These are phyloP conservation scores for Vaucheria bursata DNA, from an alignment of 352 stramenopile species.

Conservation along the genomic window DNA sequence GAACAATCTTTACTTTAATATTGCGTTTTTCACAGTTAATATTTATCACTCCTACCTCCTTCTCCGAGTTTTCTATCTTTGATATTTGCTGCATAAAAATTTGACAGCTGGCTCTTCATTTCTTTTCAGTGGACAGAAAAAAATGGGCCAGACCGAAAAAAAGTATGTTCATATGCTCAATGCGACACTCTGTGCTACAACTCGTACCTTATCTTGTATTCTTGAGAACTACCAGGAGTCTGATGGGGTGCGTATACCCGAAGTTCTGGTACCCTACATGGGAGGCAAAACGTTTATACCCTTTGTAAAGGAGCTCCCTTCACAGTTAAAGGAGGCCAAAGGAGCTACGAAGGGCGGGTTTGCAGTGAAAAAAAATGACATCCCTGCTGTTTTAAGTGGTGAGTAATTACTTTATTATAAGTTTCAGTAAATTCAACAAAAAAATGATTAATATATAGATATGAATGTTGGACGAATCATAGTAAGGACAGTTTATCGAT, in stretches of 20 bases:
- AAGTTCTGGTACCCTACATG: constrained; percentile 96
- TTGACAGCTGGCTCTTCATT: neutral
- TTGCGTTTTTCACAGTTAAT: no score
- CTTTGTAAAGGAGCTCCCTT: constrained; percentile 87
- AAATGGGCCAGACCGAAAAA: constrained; percentile 83
- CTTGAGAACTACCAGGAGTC: constrained; percentile 97
- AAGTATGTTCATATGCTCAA: constrained; percentile 99
- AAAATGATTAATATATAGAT: no score
- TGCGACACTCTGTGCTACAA: constrained; percentile 94
- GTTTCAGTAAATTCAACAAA: no score
- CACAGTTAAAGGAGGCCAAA: constrained; percentile 89
- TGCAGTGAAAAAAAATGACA: neutral
- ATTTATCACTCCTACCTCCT: neutral
- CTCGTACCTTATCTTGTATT: constrained; percentile 95
- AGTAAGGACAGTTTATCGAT: no score
- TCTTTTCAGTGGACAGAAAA: constrained; percentile 70
- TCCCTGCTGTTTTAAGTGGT: constrained; percentile 12
- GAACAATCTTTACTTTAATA: constrained; percentile 1
- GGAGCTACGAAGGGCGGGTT: constrained; percentile 65
- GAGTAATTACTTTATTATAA: no score
- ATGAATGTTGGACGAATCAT: no score
- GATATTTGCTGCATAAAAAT: neutral
- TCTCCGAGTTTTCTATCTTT: neutral
- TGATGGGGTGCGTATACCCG: constrained; percentile 90
- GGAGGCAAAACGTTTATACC: constrained; percentile 94